Evolutionary conservation across 108 stramenopile genomes (phyloP).

Genomic region (Skeletonema potamos): DNA sequence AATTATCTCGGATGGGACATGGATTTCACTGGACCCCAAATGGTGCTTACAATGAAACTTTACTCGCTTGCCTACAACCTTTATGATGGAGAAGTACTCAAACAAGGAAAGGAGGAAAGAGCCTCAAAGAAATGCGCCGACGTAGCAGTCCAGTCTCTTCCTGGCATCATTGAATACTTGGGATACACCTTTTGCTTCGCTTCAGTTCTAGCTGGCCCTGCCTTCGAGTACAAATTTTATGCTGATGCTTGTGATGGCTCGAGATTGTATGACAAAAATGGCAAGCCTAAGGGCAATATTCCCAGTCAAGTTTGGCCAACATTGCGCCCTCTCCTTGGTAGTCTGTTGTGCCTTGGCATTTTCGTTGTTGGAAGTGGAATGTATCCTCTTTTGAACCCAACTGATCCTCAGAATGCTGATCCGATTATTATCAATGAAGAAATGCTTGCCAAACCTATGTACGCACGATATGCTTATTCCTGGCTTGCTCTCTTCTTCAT

Average conservation of each 20-base stretch:
- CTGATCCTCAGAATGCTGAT: slow-evolving; percentile 75
- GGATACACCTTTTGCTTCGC: slow-evolving; percentile 97
- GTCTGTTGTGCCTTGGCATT: slow-evolving; percentile 70
- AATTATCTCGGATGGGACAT: slow-evolving; percentile 96
- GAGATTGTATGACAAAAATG: slow-evolving; percentile 64
- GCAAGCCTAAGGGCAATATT: slow-evolving; percentile 74
- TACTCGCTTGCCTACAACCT: slow-evolving; percentile 97
- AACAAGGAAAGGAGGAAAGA: slow-evolving; percentile 59
- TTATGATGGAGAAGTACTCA: slow-evolving; percentile 86
- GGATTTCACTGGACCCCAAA: slow-evolving; percentile 95
- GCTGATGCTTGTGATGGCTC: slow-evolving; percentile 73
- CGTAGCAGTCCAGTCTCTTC: slow-evolving; percentile 79
- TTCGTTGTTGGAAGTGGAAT: slow-evolving; percentile 69
- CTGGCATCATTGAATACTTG: slow-evolving; percentile 88
- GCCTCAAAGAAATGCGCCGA: slow-evolving; percentile 82
- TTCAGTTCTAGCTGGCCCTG: slow-evolving; percentile 90
- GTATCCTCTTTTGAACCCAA: slow-evolving; percentile 79
- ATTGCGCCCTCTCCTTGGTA: slow-evolving; percentile 65
- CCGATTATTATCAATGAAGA: slow-evolving; percentile 65
- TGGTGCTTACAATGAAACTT: slow-evolving; percentile 96
- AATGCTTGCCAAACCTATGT: slow-evolving; percentile 65
- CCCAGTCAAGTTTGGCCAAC: slow-evolving; percentile 81
- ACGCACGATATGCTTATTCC: slow-evolving; percentile 64
- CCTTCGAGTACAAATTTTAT: slow-evolving; percentile 83
- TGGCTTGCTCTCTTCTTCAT: slow-evolving; percentile 86